Evolutionary conservation across 176 grass and related monocot species (phyloP), one percentile per base, ranked within the genome.

Genomic region (Zoysia japonica): DNA sequence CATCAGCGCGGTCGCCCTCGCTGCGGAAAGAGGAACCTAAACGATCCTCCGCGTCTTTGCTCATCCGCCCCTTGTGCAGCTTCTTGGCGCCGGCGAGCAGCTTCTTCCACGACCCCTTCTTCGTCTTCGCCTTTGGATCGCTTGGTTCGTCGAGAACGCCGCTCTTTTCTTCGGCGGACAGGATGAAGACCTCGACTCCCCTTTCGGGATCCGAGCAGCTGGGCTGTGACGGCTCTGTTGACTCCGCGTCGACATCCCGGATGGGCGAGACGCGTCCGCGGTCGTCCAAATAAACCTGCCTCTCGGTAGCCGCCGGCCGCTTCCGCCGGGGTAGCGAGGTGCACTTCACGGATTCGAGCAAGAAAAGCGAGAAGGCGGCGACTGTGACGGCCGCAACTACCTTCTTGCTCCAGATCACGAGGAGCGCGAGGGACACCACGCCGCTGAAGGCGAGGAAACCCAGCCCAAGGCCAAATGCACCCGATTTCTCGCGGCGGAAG

Each of bases 391-490:
- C 86, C 11, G 85, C 75, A 11, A 95, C 90, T 82, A 95, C 85
- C 85, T 86, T 95, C 79, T 81, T 89, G 81, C 90, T 92, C 68
- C 86, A 89, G 83, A 95, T 95, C 65, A 91, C 78, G 35, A 95
- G 80, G 72, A 91, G 57, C 17, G 78, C 70, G 78, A 99, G 87
- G 46, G 83, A 91, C 6, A 84, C 72, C 51, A 90, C 70, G 71
- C 89, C 81, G 42, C 77, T 74, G 55, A 89, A 14, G 79, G 91
- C 70, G 63, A 91, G 55, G 75, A 93, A 89, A 15, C 75, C 88
- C 61, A 93, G 10, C 1, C 91, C 89, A 5, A 84, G 72, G 36
- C 47, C 72, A 9, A 65, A 71, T 9, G 9, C 57, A 7, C 13
- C 13, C 64, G 39, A 70, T 47, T 43, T 65, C 49, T 19, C 6